Conservation (phyloP, 23 red algal species). For the Agarophyton chilense region DNA sequence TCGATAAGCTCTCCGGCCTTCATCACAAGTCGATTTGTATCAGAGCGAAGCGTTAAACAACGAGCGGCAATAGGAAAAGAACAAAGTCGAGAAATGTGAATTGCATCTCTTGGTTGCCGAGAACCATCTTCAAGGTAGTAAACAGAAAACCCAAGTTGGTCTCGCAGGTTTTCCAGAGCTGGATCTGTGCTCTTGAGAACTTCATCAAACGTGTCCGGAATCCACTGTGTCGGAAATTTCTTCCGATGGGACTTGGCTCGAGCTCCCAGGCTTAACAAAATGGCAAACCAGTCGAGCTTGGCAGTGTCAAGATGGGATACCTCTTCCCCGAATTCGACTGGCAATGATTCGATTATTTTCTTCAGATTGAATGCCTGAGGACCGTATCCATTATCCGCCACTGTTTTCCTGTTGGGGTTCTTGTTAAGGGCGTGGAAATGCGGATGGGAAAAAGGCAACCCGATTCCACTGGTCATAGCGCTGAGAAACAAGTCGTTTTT, state of each 20-base stretch:
- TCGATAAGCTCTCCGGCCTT: conserved; percentile 44
- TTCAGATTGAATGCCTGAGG: conserved; percentile 15
- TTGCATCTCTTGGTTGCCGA: neutral
- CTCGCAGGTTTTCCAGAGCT: conserved; percentile 32
- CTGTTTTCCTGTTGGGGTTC: neutral
- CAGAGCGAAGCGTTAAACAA: conserved; percentile 1
- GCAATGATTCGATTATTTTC: conserved; percentile 5
- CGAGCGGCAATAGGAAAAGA: conserved; percentile 1
- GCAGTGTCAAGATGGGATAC: neutral
- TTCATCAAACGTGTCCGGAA: neutral
- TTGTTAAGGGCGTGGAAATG: neutral
- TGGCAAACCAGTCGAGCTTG: conserved; percentile 46
- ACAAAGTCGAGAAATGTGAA: neutral
- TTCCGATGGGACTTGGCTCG: neutral
- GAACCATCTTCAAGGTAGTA: neutral
- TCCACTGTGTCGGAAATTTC: neutral
- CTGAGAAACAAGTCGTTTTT: conserved; percentile 20
- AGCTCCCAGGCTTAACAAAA: conserved; percentile 19
- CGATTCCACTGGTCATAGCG: neutral
- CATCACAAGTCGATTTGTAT: conserved; percentile 26
- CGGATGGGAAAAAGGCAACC: conserved; percentile 28
- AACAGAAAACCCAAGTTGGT: conserved; percentile 22
- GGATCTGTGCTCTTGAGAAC: conserved; percentile 1
- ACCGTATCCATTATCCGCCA: neutral
- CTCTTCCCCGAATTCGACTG: neutral